These are phyloP conservation scores for Bolboschoenoplectus hybrid DNA, from an alignment of 202 grass and related monocot genomes.

Conservation along the genomic window DNA sequence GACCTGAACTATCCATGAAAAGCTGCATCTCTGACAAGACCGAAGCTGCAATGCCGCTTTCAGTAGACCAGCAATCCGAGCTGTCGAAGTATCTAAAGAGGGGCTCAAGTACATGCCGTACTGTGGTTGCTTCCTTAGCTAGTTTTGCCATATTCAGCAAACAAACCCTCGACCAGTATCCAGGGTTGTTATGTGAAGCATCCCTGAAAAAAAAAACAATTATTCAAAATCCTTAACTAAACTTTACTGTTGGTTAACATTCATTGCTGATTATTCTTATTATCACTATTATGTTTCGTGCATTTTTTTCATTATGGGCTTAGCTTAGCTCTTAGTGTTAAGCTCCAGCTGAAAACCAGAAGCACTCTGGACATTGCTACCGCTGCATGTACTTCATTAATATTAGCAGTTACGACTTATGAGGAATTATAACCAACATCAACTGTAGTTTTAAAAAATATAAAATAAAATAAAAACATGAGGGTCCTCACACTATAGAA, in stretches of 20 bases:
- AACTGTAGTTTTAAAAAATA: background rate
- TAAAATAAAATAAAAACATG: conserved; percentile 12
- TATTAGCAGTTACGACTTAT: background rate
- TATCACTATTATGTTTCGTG: background rate
- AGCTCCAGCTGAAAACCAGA: background rate
- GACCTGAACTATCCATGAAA: conserved; percentile 85
- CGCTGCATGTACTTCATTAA: background rate
- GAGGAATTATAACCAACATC: background rate
- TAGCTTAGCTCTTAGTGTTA: background rate
- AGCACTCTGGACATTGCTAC: background rate
- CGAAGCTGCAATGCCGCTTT: conserved; percentile 74
- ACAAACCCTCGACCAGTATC: conserved; percentile 80
- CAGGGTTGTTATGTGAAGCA: conserved; percentile 57
- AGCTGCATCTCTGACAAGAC: conserved; percentile 88
- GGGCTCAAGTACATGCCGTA: conserved; percentile 82
- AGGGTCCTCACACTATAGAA: conserved; percentile 22
- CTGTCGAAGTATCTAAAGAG: conserved; percentile 82
- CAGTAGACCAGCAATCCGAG: conserved; percentile 75
- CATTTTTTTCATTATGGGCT: background rate
- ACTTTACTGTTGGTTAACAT: background rate
- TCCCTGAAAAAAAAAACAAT: conserved; percentile 41
- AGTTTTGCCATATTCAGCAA: conserved; percentile 91
- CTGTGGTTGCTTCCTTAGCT: conserved; percentile 84
- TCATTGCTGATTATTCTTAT: conserved; percentile 4
- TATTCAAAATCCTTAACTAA: background rate